phyloP scores from a whole-genome alignment of 1,284 basidiomycete species.

The Volvariella surrecta region DNA sequence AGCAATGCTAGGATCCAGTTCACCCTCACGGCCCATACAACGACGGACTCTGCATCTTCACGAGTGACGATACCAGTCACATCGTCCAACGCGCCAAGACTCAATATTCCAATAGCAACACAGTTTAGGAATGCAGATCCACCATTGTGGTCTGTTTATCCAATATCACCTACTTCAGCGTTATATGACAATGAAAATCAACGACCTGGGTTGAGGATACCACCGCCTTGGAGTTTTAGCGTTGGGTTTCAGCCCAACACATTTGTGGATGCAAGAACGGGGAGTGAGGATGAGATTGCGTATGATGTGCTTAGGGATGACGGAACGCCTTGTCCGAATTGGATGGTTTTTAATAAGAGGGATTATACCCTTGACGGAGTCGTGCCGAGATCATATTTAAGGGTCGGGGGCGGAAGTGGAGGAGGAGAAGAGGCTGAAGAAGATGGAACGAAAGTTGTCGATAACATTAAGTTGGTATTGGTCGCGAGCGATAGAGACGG shows the following conservation, averaged over 20 bases:
- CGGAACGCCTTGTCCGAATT: slow-evolving; percentile 64
- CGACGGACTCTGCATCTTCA: slow-evolving; percentile 38
- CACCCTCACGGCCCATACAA: slow-evolving; percentile 38
- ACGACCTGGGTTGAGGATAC: slow-evolving; percentile 67
- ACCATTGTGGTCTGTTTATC: slow-evolving; percentile 62
- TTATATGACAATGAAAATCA: slow-evolving; percentile 25
- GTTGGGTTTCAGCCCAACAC: slow-evolving; percentile 75
- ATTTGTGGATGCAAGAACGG: slow-evolving; percentile 33
- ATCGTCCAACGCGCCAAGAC: slow-evolving; percentile 40
- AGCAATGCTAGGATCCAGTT: background rate
- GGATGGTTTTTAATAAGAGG: slow-evolving; percentile 65
- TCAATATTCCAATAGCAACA: slow-evolving; percentile 45
- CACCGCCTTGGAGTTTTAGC: slow-evolving; percentile 85
- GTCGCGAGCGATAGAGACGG: slow-evolving; percentile 61
- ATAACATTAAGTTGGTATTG: slow-evolving; percentile 42
- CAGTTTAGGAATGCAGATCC: slow-evolving; percentile 55
- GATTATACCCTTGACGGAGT: slow-evolving; percentile 77
- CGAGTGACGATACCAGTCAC: slow-evolving; percentile 56
- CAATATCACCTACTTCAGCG: slow-evolving; percentile 46
- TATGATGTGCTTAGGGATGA: slow-evolving; percentile 63
- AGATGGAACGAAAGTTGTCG: slow-evolving; percentile 1
- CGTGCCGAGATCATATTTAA: slow-evolving; percentile 28
- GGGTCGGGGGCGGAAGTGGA: too few relatives aligned
- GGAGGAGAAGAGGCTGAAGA: background rate
- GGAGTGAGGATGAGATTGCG: slow-evolving; percentile 34